Base-by-base conservation (phyloP, 2,329 filamentous ascomycete genomes). In the Atkinsonella hypoxylon region DNA sequence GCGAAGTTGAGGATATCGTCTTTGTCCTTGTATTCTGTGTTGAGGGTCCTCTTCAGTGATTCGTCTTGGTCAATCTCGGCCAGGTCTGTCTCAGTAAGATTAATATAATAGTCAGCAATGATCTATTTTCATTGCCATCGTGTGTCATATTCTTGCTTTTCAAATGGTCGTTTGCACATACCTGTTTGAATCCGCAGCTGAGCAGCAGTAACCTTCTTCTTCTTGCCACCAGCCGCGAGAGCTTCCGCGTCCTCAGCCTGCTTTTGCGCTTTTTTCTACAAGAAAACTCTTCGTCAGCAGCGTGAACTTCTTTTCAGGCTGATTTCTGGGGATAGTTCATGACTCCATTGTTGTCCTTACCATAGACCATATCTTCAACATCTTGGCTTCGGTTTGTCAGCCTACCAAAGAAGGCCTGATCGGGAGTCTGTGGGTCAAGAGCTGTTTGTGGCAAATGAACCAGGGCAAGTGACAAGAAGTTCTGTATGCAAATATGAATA, bases 321-420 rank as follows among this genome's bases (percentile, higher is more conserved):
- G 26, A 26, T 26, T 26, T 26, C 26, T 7, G 7, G 26, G 8
- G 4, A 26, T 5, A 7, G 26, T 26, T 26, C 26, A 26, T 26
- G 26, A 26, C 26, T 26, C 7, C 26, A 26, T 26, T 26, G 26
- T 26, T 26, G 26, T 26, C 62, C 77, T 48, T 75, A 94, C 89
- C 91, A 97, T 95, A 62, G 89, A 95, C 93, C 91, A 97, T 76
- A 97, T 96, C 76, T 97, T 97, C 77, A 96, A 79, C 93, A 97
- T 97, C 65, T 75, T 90, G 73, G 46, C 42, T 52, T 49, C 45
- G 22, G 10, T 32, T 30, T 44, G 30, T 30, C 26, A 17, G 42
- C 13, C 26, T 22, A 32, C 42, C 31, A 17, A 46, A 15, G 31
- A 38, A 9, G n/a, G 34, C 34, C 34, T 15, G 34, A 15, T 12